phyloP scores from a whole-genome alignment of 352 stramenopile genomes.

The Discostella stelligera region DNA sequence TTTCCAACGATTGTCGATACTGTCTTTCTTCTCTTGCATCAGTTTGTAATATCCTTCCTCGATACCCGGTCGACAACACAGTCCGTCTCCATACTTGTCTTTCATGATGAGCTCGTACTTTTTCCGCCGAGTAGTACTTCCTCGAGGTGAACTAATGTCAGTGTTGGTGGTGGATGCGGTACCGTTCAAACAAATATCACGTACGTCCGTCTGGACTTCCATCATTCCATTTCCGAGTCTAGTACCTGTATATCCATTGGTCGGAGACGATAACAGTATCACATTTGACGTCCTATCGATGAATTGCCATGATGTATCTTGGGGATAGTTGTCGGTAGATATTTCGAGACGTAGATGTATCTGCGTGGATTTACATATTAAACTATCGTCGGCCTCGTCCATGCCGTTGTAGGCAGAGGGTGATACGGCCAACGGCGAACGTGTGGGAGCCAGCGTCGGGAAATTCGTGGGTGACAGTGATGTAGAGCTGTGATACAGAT shows the following conservation, averaged over 20 bases:
- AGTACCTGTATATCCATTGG: conserved; percentile 7
- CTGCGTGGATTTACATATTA: conserved; percentile 8
- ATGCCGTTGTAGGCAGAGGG: neutral
- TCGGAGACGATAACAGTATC: neutral
- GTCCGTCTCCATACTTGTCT: conserved; percentile 24
- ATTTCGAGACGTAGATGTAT: conserved; percentile 24
- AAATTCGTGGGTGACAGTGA: conserved; percentile 1
- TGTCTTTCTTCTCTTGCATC: conserved; percentile 3
- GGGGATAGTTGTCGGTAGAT: conserved; percentile 27
- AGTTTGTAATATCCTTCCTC: conserved; percentile 34
- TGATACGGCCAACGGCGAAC: conserved; percentile 10
- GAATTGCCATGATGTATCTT: conserved; percentile 37
- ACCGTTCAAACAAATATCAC: conserved; percentile 23
- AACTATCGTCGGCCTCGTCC: neutral
- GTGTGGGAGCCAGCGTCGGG: neutral
- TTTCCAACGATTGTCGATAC: neutral
- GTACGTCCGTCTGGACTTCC: conserved; percentile 8
- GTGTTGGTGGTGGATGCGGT: neutral
- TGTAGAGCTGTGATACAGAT: neutral
- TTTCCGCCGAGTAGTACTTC: neutral
- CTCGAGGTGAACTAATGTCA: neutral
- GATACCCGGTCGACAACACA: conserved; percentile 20
- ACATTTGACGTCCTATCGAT: conserved; percentile 11
- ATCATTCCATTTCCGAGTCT: conserved; percentile 14
- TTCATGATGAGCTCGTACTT: conserved; percentile 30